Evolutionary conservation across 2,329 filamentous ascomycete species (phyloP).

Genomic region (Eutypella sp.): DNA sequence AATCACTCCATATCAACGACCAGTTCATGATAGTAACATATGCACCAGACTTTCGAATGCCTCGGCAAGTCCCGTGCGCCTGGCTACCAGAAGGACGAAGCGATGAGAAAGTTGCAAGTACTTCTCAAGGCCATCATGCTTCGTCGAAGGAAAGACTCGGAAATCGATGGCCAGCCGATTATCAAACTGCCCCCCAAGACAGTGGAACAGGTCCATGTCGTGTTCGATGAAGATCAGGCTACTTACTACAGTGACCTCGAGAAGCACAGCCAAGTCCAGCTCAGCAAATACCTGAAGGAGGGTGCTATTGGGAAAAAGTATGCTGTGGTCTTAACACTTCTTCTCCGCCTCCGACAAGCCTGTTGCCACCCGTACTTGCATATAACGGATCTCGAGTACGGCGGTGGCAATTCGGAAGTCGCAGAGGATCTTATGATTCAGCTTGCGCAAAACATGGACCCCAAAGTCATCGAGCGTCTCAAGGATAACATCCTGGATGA

Average conservation of each 20-base stretch:
- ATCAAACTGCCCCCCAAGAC: slow-evolving; percentile 62
- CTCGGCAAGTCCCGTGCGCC: slow-evolving; percentile 20
- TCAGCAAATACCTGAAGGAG: slow-evolving; percentile 14
- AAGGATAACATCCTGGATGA: too few species aligned
- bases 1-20: background rate
- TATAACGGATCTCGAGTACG: slow-evolving; percentile 37
- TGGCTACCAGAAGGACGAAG: slow-evolving; percentile 50
- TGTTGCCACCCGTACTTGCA: slow-evolving; percentile 74
- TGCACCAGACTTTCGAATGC: slow-evolving; percentile 35
- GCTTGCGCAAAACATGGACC: slow-evolving; percentile 52
- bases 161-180: slow-evolving; percentile 75
- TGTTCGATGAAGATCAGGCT: slow-evolving; percentile 62
- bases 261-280: slow-evolving; percentile 9
- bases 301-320: slow-evolving; percentile 62
- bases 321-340: slow-evolving; percentile 70
- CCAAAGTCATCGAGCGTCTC: slow-evolving; percentile 62
- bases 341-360: slow-evolving; percentile 74
- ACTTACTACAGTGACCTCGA: slow-evolving; percentile 60
- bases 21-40: slow-evolving; percentile 7
- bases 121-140: slow-evolving; percentile 77
- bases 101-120: slow-evolving; percentile 68
- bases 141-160: slow-evolving; percentile 73
- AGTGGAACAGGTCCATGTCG: slow-evolving; percentile 55
- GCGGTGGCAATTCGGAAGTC: slow-evolving; percentile 38
- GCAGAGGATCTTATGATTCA: slow-evolving; percentile 35